A percentile compares a stretch with the other conserved stretches of the same genome.
Evolutionary conservation across 1,284 basidiomycete genomes (phyloP).

Genomic region (Microstroma glucosiphilum): DNA sequence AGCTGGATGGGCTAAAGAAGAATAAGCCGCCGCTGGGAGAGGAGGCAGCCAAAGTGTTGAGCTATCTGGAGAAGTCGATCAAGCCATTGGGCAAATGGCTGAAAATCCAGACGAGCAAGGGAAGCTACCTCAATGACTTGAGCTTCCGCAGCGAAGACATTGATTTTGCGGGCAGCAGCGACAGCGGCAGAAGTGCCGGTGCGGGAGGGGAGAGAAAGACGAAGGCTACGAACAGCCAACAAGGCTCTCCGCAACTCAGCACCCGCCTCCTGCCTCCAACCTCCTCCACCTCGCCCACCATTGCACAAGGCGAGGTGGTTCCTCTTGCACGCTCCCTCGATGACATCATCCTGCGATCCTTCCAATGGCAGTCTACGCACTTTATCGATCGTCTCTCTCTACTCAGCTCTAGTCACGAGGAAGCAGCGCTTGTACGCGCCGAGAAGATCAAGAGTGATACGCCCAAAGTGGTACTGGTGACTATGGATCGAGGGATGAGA

Average conservation of each 20-base stretch:
- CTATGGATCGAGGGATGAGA: background rate
- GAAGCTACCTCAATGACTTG: conserved; percentile 83
- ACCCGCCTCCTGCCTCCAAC: no score
- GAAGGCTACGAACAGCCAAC: no score
- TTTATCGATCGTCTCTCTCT: no score
- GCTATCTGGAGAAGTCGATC: conserved; percentile 68
- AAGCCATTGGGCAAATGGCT: conserved; percentile 60
- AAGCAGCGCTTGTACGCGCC: no score
- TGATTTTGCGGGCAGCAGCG: conserved; percentile 57
- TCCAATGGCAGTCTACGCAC: no score
- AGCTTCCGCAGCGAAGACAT: conserved; percentile 78
- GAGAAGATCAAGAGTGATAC: background rate
- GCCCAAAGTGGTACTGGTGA: background rate
- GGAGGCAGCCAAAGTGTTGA: conserved; percentile 64
- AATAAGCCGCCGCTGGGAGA: conserved; percentile 63
- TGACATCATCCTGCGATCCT: no score
- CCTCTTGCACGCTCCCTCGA: no score
- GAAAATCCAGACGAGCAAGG: conserved; percentile 89
- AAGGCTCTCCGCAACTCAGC: no score
- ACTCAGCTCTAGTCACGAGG: no score
- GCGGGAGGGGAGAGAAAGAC: conserved; percentile 52
- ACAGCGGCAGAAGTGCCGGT: conserved; percentile 36
- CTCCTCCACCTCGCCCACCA: no score
- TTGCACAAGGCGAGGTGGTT: no score
- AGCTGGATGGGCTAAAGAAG: conserved; percentile 78